Base-by-base conservation (phyloP, 139 green algal species). In the Pedinophyceae sp. region DNA sequence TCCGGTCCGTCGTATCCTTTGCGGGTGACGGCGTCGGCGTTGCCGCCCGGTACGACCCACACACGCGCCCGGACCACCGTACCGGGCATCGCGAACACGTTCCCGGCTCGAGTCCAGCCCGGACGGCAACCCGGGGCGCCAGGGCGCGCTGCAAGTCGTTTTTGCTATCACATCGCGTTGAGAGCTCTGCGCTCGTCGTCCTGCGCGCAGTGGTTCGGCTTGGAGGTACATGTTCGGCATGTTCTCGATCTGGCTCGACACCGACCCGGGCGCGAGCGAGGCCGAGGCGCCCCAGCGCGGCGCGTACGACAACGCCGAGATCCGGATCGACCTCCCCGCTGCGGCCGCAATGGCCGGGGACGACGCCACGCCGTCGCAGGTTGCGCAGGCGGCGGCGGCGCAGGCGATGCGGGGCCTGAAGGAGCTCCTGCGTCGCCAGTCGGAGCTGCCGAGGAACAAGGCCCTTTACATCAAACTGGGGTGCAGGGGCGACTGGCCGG, bases 401-500 rank as follows among this genome's bases (percentile, higher is more conserved):
- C 34, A 13, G 7, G 34, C 13, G 34, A 43, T 43, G 34, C 10
- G 13, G 34, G 34, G 10, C 34, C 10, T 43, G 10, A 13, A 43
- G 34, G 13, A 7, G 34, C 34, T 43, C 13, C 34, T 43, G 7
- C 34, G 34, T 19, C 13, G 10, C 34, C 10, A 43, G 34, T 7
- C 34, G 10, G 13, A 72, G 60, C 54, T 68, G 55, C 43, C 50
- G n/a, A 41, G 49, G 3, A 28, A 61, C 30, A 72, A 72, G 59
- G 41, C 30, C 16, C 43, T 59, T 23, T 72, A 72, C 56, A 56
- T 65, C 27, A 60, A 68, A 55, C 34, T 27, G 13, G 65, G 65
- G 30, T 72, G 60, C 55, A 38, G 65, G 41, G 65, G 65, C 1
- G 65, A 72, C 57, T 72, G 65, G 65, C 65, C 65, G 2, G 22